Evolutionary conservation across 139 green algal species (phyloP).

Genomic region (Auxenochlorella pyrenoidosa): DNA sequence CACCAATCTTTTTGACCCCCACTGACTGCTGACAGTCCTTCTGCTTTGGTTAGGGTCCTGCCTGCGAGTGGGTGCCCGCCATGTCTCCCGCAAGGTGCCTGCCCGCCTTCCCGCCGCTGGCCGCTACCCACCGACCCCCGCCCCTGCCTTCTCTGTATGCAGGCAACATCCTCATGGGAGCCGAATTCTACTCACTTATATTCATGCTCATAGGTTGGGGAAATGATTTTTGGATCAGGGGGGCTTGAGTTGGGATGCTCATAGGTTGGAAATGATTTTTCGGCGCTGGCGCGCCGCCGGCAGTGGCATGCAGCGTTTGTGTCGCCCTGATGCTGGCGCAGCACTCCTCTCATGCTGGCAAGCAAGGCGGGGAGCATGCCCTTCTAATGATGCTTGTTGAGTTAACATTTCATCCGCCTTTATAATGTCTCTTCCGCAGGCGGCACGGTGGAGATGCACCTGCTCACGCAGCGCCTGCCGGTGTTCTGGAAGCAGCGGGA

Average conservation of each 20-base stretch:
- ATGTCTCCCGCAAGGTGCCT: too few relatives aligned
- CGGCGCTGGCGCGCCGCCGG: too few relatives aligned
- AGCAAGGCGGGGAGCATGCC: too few relatives aligned
- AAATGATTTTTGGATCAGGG: neutral
- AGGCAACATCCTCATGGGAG: constrained; percentile 41
- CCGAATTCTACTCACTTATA: constrained; percentile 23
- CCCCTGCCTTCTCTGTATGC: neutral
- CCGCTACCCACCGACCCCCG: neutral
- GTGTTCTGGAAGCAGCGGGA: constrained; percentile 56
- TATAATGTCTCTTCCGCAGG: neutral
- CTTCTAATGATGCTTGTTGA: neutral
- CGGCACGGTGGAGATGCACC: constrained; percentile 40
- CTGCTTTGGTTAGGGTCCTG: too few relatives aligned
- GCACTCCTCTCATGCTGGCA: too few relatives aligned
- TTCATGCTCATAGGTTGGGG: constrained; percentile 5
- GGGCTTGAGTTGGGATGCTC: neutral
- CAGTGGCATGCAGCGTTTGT: too few relatives aligned
- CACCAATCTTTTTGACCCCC: too few relatives aligned
- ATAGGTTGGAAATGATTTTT: neutral
- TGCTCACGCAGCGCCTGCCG: constrained; percentile 35
- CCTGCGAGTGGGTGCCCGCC: too few relatives aligned
- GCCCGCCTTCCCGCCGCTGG: too few relatives aligned
- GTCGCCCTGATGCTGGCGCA: too few relatives aligned
- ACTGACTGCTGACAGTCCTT: too few relatives aligned
- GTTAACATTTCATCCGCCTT: neutral